A percentile compares a stretch with the other conserved stretches of the same genome.
phyloP scores from a whole-genome alignment of 2,329 filamentous ascomycete genomes.

The Amauroascus niger region DNA sequence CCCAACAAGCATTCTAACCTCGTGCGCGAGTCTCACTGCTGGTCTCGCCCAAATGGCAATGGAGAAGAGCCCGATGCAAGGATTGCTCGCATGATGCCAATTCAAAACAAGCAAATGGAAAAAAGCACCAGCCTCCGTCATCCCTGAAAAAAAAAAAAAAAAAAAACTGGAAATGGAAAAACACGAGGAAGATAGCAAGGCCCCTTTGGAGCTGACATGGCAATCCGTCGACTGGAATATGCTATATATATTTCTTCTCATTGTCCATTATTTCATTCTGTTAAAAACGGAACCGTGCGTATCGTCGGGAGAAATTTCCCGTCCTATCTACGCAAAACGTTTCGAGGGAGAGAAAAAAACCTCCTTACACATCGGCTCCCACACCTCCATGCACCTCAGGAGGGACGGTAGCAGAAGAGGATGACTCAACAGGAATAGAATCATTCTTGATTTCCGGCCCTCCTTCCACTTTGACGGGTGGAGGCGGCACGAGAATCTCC shows the following conservation, averaged over 20 bases:
- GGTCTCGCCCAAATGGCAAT: not conserved
- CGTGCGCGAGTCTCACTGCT: not conserved
- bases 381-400: not conserved
- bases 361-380: not conserved
- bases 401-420: not conserved
- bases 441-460: not conserved
- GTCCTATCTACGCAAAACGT: not conserved
- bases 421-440: not conserved
- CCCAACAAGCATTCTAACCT: no score
- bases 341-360: not conserved
- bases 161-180: no score
- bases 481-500: constrained; percentile 6
- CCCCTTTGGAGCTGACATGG: no score
- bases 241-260: no score
- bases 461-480: not conserved
- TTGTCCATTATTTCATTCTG: not conserved
- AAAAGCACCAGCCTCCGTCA: not conserved
- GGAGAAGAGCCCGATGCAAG: not conserved
- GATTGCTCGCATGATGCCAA: not conserved
- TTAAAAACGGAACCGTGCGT: not conserved
- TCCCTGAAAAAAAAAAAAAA: not conserved
- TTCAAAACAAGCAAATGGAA: constrained; percentile 9
- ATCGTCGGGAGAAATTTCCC: not conserved
- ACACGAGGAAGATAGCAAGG: no score
- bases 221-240: no score